These are phyloP conservation scores for Penstemon eatonii DNA, from an alignment of 257 asterid species.

Conservation along the genomic window DNA sequence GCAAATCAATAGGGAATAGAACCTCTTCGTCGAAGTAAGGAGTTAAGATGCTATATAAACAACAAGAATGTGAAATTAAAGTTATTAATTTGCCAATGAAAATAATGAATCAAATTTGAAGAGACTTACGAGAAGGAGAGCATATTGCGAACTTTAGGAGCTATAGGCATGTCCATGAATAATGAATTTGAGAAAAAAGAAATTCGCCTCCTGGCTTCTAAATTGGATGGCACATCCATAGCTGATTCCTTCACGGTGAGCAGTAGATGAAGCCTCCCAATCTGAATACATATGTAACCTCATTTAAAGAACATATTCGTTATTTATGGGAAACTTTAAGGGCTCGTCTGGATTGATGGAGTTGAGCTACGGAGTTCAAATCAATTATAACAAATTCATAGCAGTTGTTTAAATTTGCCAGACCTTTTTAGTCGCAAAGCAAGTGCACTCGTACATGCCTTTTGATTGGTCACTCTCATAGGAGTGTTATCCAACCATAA, in stretches of 20 bases:
- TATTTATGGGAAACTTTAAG: neutral
- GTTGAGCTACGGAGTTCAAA: neutral
- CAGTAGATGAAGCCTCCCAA: conserved; percentile 80
- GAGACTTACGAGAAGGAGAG: conserved; percentile 89
- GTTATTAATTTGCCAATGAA: too few species aligned
- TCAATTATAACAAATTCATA: neutral
- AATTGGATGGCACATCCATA: conserved; percentile 97
- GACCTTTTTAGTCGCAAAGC: too few species aligned
- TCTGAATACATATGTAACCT: conserved; percentile 47
- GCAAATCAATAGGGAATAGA: conserved; percentile 67
- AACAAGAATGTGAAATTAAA: conserved; percentile 17
- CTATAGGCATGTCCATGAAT: conserved; percentile 96
- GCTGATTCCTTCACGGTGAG: conserved; percentile 97
- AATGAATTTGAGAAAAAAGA: conserved; percentile 95
- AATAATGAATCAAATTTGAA: neutral
- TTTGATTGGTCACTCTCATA: too few species aligned
- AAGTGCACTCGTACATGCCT: too few species aligned
- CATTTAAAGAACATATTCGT: neutral
- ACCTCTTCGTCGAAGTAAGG: conserved; percentile 92
- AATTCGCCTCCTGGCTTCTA: conserved; percentile 95
- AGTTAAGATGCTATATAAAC: conserved; percentile 70
- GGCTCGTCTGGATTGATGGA: neutral
- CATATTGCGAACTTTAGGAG: conserved; percentile 99
- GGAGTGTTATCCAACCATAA: too few species aligned
- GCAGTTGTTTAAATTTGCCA: too few species aligned